Evolutionary conservation across 352 stramenopile genomes (phyloP), one percentile per base, ranked within the genome.

Genomic region (Pythium aphanidermatum): DNA sequence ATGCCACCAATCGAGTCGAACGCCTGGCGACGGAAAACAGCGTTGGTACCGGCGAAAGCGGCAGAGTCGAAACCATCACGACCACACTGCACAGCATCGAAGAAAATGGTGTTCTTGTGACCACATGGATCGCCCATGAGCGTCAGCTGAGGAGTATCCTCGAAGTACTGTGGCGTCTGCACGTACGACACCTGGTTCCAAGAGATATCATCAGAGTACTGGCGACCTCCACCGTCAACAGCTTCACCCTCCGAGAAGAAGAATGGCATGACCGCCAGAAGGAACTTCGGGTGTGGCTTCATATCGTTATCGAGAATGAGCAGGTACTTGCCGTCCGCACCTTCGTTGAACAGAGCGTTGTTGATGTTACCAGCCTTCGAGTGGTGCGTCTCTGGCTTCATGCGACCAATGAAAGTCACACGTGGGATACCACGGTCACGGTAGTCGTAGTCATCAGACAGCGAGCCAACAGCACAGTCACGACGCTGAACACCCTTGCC

Each of bases 311-410:
- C 85, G 29, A 96, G 53, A 76, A 96, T 95, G 35, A 96, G 53
- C 44, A 94, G 51, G 71, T 95, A 94, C 57, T 92, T 88, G 63
- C 83, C 85, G 34, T 86, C 74, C 0, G 82, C 80, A 37, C 85
- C 85, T 72, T 96, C 85, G 62, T 96, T 94, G 53, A 92, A 93
- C 30, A 96, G 47, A 8, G 55, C 63, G 51, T 96, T 96, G 74
- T 96, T 96, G 54, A 96, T 92, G 76, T 96, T 96, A 68, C 85
- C 85, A 39, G 85, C 85, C 68, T 96, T 96, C 23, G 83, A 92
- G 73, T 96, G 81, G 51, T 96, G 85, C 46, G 69, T 75, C 50
- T 90, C 78, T 1, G 83, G 83, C 48, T 95, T 95, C 78, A 95
- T 91, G 40, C 83, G 80, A 57, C 83, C 83, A 33, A 92, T 70